Conservation (phyloP, 2,329 filamentous ascomycete genomes). For the Diaporthe ampelina region DNA sequence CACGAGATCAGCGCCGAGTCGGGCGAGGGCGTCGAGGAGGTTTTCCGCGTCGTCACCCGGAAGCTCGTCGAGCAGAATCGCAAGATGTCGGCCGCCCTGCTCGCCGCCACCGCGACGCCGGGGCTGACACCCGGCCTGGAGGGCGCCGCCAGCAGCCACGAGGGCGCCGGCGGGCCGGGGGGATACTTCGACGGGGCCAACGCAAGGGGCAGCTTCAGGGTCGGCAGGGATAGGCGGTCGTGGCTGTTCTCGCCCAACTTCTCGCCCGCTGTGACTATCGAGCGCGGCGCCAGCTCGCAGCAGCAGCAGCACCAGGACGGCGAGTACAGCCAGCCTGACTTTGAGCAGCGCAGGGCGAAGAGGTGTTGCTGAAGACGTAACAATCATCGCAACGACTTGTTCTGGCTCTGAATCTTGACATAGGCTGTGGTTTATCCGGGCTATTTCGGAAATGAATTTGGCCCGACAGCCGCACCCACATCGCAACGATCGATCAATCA, state of each 20-base stretch:
- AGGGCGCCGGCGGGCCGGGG: conserved; percentile 39
- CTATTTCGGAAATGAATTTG: too few species aligned
- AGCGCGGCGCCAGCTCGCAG: conserved; percentile 51
- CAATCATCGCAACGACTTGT: not conserved
- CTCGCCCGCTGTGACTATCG: conserved; percentile 63
- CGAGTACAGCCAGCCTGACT: conserved; percentile 46
- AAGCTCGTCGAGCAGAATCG: conserved; percentile 76
- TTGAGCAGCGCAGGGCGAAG: conserved; percentile 37
- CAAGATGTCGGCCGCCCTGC: conserved; percentile 71
- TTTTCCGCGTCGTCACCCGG: conserved; percentile 80
- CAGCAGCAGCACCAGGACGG: conserved; percentile 40
- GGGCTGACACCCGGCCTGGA: conserved; percentile 63
- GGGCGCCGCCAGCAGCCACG: conserved; percentile 46
- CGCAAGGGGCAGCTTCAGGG: conserved; percentile 66
- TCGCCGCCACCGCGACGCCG: conserved; percentile 67
- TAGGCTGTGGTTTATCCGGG: too few species aligned
- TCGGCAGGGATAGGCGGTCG: conserved; percentile 70
- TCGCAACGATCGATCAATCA: not conserved
- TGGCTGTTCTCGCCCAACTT: conserved; percentile 74
- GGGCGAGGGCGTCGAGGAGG: conserved; percentile 95
- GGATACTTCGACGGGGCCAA: conserved; percentile 66
- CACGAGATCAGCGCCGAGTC: conserved; percentile 96
- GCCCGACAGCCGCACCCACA: too few species aligned
- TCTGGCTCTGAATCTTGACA: not conserved
- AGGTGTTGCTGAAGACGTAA: conserved; percentile 39